phyloP scores from a whole-genome alignment of 192 early-diverging fungal species.

The Coemansia sp. region DNA sequence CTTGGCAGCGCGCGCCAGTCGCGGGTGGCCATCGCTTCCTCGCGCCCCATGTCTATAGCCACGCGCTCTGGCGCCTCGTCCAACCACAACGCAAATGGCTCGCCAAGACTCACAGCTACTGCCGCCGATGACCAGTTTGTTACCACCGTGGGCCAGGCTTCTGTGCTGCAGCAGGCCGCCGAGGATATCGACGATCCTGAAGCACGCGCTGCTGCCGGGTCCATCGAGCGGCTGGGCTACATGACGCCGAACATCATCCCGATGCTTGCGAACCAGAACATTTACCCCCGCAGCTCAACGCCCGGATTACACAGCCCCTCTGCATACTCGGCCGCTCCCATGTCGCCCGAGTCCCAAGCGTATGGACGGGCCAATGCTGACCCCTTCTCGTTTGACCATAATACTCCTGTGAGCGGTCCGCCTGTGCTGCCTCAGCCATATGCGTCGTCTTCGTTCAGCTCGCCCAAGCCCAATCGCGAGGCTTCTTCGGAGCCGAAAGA shows the following conservation, averaged over 20 bases:
- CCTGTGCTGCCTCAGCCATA: conserved; percentile 33
- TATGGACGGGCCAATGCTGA: background rate
- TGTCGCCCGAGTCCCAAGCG: conserved; percentile 14
- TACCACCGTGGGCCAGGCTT: conserved; percentile 27
- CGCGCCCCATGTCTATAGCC: conserved; percentile 23
- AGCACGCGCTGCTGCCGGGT: conserved; percentile 44
- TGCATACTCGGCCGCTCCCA: background rate
- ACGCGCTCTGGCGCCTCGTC: conserved; percentile 21
- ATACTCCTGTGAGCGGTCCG: background rate
- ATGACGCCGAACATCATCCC: conserved; percentile 56
- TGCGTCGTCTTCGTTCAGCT: conserved; percentile 10
- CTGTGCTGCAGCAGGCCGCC: conserved; percentile 42
- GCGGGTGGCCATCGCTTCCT: conserved; percentile 15
- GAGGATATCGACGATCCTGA: conserved; percentile 29
- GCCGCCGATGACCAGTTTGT: conserved; percentile 10
- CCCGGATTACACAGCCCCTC: conserved; percentile 17
- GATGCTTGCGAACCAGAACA: conserved; percentile 41
- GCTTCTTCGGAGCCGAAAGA: too few species aligned
- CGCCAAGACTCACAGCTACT: background rate
- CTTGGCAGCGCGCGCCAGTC: conserved; percentile 28
- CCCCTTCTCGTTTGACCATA: too few species aligned
- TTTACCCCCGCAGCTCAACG: conserved; percentile 3
- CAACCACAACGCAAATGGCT: background rate
- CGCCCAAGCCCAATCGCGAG: background rate
- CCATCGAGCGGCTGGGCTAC: conserved; percentile 55